These are phyloP conservation scores for Pseudognaphalium luteoalbum DNA, from an alignment of 129 eudicot genomes.

Conservation along the genomic window DNA sequence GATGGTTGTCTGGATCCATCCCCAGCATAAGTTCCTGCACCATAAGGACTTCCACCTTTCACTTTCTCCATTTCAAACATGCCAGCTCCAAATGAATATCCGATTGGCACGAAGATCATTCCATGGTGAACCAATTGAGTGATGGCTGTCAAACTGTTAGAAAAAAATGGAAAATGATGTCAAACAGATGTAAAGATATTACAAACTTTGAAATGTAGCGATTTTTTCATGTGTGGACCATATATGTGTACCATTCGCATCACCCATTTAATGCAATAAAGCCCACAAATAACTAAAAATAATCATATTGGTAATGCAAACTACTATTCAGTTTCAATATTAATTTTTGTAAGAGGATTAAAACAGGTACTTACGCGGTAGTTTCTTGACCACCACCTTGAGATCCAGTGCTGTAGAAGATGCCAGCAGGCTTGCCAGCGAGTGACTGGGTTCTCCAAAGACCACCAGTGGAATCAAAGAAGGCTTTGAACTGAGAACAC, in stretches of 20 bases:
- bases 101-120: conserved; percentile 86
- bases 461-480: conserved; percentile 80
- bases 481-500: conserved; percentile 89
- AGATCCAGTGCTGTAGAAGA: conserved; percentile 77
- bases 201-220: not conserved
- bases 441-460: conserved; percentile 73
- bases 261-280: not conserved
- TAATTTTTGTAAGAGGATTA: not conserved
- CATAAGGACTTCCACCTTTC: conserved; percentile 93
- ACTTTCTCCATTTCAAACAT: conserved; percentile 88
- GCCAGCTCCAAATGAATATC: conserved; percentile 86
- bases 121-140: conserved; percentile 92
- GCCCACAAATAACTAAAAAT: not conserved
- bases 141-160: conserved; percentile 74
- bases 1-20: conserved; percentile 88
- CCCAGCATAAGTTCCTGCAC: conserved; percentile 87
- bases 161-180: conserved; percentile 5
- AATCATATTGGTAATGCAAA: not conserved
- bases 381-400: conserved; percentile 99
- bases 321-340: conserved; percentile 2
- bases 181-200: not conserved
- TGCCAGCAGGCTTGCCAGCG: conserved; percentile 92
- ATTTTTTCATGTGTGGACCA: not conserved
- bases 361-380: conserved; percentile 55
- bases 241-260: not conserved